phyloP scores from a whole-genome alignment of 805 yeast genomes.

The Wickerhamia fluorescens region DNA sequence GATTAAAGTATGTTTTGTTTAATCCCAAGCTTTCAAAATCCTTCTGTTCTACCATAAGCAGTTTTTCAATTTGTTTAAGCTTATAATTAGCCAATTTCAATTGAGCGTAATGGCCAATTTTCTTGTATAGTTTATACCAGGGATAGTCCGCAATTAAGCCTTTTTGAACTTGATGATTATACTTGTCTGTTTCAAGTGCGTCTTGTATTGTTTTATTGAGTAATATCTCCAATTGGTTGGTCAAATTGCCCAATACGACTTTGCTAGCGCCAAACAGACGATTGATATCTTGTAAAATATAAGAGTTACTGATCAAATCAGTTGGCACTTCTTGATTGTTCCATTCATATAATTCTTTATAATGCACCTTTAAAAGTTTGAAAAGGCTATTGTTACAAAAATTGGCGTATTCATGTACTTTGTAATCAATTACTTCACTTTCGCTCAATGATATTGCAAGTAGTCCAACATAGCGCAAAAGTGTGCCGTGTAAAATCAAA shows the following conservation, averaged over 20 bases:
- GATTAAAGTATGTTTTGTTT: slow-evolving; percentile 10
- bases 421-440: slow-evolving; percentile 30
- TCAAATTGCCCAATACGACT: slow-evolving; percentile 9
- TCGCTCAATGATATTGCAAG: slow-evolving; percentile 30
- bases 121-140: slow-evolving; percentile 61
- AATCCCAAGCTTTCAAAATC: slow-evolving; percentile 14
- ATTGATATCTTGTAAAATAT: slow-evolving; percentile 15
- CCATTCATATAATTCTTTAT: slow-evolving; percentile 15
- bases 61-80: slow-evolving; percentile 34
- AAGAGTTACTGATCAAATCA: slow-evolving; percentile 12
- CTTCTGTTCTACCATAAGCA: slow-evolving; percentile 13
- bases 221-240: slow-evolving; percentile 7
- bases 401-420: slow-evolving; percentile 15
- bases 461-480: slow-evolving; percentile 31
- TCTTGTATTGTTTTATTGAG: slow-evolving; percentile 7
- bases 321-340: slow-evolving; percentile 9
- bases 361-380: slow-evolving; percentile 9
- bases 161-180: slow-evolving; percentile 39
- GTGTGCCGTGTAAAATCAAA: slow-evolving; percentile 25
- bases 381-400: slow-evolving; percentile 12
- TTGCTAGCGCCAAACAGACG: slow-evolving; percentile 2
- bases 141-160: slow-evolving; percentile 62
- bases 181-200: slow-evolving; percentile 43
- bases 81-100: slow-evolving; percentile 49
- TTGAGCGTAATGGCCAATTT: slow-evolving; percentile 51